Evolutionary conservation across 78 protist species (phyloP).

Genomic region (Dictyostelium discoideum): dicty_2.7 NC_007090.3:3450001-3450500

Average conservation of each 20-base stretch:
- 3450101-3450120: no score
- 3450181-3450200: no score
- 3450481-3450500: conserved; percentile 47
- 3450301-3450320: conserved; percentile 18
- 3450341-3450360: conserved; percentile 29
- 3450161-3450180: no score
- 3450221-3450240: conserved; percentile 21
- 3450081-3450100: not conserved
- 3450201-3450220: not conserved
- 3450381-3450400: conserved; percentile 38
- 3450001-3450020: conserved; percentile 32
- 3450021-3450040: conserved; percentile 3
- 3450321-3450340: conserved; percentile 35
- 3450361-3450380: conserved; percentile 56
- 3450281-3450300: not conserved
- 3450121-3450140: no score
- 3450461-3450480: conserved; percentile 49
- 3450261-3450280: not conserved
- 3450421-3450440: not conserved
- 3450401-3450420: conserved; percentile 26
- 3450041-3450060: not conserved
- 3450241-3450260: conserved; percentile 27
- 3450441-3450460: conserved; percentile 22
- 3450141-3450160: no score
- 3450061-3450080: not conserved